Conservation (phyloP, 2,329 filamentous ascomycete species). For the Aspergillus phoenicis region DNA sequence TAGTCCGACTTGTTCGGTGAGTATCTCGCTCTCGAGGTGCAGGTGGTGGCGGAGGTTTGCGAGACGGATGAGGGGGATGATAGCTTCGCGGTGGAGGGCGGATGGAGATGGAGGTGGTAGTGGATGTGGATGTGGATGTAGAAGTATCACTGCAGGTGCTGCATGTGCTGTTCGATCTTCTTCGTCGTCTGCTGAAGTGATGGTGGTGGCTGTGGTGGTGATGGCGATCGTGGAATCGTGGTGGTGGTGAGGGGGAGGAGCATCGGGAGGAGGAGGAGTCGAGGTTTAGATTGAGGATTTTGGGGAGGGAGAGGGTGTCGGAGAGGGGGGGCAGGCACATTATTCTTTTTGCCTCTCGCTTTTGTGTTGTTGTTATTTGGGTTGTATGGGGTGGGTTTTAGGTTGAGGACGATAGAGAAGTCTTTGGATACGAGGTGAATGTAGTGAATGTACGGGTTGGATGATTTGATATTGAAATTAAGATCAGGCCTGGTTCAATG, state of each 20-base stretch:
- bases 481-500: no score
- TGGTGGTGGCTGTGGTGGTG: no score
- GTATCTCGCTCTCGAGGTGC: conserved; percentile 6
- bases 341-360: not conserved
- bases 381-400: not conserved
- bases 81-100: conserved; percentile 6
- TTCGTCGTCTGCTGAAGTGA: no score
- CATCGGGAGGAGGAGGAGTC: not conserved
- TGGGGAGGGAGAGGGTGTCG: not conserved
- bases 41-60: not conserved
- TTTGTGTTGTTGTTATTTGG: not conserved
- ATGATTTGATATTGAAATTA: no score
- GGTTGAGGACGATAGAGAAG: not conserved
- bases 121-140: not conserved
- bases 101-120: conserved; percentile 1
- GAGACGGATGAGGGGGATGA: not conserved
- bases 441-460: no score
- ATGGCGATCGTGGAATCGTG: no score
- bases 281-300: not conserved
- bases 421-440: no score
- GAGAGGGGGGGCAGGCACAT: not conserved
- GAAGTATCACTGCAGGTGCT: no score
- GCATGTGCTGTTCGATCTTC: no score
- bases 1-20: conserved; percentile 18
- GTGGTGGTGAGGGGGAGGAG: not conserved